These are phyloP conservation scores for Eucalyptus grandis DNA, from an alignment of 345 rosid genomes.

Conservation along the genomic window DNA sequence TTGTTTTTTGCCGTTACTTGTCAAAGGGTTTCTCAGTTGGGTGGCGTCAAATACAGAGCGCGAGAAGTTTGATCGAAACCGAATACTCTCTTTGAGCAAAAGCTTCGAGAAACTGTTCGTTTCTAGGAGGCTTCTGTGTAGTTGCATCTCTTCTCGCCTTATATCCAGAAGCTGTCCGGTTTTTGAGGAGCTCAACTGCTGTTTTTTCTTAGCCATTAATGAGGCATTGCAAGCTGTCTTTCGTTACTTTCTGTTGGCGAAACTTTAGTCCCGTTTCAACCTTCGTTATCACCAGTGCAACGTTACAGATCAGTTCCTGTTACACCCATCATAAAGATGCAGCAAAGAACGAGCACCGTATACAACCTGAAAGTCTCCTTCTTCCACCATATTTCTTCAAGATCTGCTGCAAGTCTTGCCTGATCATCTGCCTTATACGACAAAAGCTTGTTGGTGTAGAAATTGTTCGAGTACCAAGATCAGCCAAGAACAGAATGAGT, in stretches of 20 bases:
- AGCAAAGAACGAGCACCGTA: not conserved
- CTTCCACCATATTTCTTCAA: not conserved
- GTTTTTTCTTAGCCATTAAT: not conserved
- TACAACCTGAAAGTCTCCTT: not conserved
- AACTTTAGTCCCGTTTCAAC: not conserved
- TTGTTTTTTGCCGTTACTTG: not conserved
- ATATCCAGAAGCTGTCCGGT: not conserved
- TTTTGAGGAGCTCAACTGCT: not conserved
- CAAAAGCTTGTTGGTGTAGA: not conserved
- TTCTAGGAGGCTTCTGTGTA: not conserved
- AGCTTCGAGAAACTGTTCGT: not conserved
- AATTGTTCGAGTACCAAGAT: not conserved
- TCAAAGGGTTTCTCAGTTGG: not conserved
- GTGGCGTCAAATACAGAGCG: not conserved
- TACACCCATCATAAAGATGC: not conserved
- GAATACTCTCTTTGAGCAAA: not conserved
- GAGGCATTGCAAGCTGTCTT: not conserved
- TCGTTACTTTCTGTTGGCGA: not conserved
- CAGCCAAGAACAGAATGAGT: not conserved
- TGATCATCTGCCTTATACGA: not conserved
- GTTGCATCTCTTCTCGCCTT: not conserved
- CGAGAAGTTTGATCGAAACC: not conserved
- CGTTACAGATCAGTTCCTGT: not conserved
- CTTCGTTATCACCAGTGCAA: not conserved
- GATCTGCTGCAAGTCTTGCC: not conserved